These are phyloP conservation scores for Paramyrothecium roridum DNA, from an alignment of 2,329 filamentous ascomycete genomes.

Conservation along the genomic window DNA sequence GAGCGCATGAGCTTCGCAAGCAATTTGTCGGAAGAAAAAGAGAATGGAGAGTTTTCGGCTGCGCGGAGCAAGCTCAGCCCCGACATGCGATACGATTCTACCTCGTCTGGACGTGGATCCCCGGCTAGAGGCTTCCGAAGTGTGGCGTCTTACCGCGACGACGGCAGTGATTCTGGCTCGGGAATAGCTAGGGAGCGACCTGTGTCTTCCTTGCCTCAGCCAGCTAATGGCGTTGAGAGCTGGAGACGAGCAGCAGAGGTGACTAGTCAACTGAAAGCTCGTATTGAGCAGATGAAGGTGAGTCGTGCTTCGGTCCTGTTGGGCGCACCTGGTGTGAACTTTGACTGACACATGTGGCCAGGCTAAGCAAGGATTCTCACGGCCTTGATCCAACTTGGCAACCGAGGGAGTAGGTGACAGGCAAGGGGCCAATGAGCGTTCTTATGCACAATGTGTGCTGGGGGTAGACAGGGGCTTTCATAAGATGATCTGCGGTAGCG, in stretches of 20 bases:
- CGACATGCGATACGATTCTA: slow-evolving; percentile 47
- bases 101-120: slow-evolving; percentile 56
- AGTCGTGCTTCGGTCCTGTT: slow-evolving; percentile 11
- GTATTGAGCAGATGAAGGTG: slow-evolving; percentile 98
- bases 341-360: slow-evolving; percentile 14
- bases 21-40: slow-evolving; percentile 71
- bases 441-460: background rate
- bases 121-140: slow-evolving; percentile 54
- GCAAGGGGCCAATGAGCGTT: background rate
- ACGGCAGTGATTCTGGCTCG: slow-evolving; percentile 24
- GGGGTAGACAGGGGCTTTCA: background rate
- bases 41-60: slow-evolving; percentile 58
- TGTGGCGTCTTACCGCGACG: slow-evolving; percentile 25
- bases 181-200: slow-evolving; percentile 26
- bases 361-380: slow-evolving; percentile 49
- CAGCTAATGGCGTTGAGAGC: slow-evolving; percentile 60
- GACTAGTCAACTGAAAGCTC: slow-evolving; percentile 92
- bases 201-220: slow-evolving; percentile 30
- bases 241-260: slow-evolving; percentile 98
- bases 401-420: background rate
- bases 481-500: background rate
- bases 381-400: slow-evolving; percentile 23
- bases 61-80: slow-evolving; percentile 52
- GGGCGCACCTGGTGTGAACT: too few relatives aligned
- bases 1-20: slow-evolving; percentile 63